Evolutionary conservation across 805 yeast genomes (phyloP).

Genomic region (Zygoascus tannicola): DNA sequence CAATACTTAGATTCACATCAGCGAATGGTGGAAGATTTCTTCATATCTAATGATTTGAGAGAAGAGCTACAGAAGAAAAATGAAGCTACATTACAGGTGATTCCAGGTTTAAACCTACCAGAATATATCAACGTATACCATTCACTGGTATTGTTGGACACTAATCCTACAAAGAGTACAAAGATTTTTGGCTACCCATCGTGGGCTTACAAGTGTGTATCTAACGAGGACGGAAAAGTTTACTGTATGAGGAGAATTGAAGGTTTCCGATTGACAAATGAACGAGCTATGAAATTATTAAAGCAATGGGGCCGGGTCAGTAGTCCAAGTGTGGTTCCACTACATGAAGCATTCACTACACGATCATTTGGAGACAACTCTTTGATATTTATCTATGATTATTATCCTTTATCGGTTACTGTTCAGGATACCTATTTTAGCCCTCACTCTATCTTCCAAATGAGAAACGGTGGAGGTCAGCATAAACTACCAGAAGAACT

Average conservation of each 20-base stretch:
- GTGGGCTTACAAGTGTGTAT: slow-evolving; percentile 68
- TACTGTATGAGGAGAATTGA: slow-evolving; percentile 73
- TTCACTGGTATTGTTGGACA: slow-evolving; percentile 75
- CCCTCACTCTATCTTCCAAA: slow-evolving; percentile 27
- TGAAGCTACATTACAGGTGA: slow-evolving; percentile 67
- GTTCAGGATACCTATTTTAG: slow-evolving; percentile 59
- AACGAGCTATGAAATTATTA: slow-evolving; percentile 49
- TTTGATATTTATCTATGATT: slow-evolving; percentile 73
- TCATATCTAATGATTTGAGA: slow-evolving; percentile 63
- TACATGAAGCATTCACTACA: slow-evolving; percentile 78
- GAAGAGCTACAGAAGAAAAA: slow-evolving; percentile 62
- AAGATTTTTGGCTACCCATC: slow-evolving; percentile 46
- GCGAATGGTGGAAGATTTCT: slow-evolving; percentile 57
- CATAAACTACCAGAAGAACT: slow-evolving; percentile 35
- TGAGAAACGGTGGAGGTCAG: slow-evolving; percentile 38
- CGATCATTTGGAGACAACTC: slow-evolving; percentile 77
- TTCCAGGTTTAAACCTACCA: slow-evolving; percentile 55
- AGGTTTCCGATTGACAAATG: slow-evolving; percentile 43
- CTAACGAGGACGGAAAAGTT: slow-evolving; percentile 66
- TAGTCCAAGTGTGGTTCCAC: slow-evolving; percentile 44
- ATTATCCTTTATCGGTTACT: slow-evolving; percentile 67
- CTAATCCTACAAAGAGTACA: slow-evolving; percentile 30
- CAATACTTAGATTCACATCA: slow-evolving; percentile 61
- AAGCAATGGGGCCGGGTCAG: slow-evolving; percentile 54
- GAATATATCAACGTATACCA: slow-evolving; percentile 75